Percentiles rank a stretch among this genome's conserved stretches.
Conservation (phyloP, 2,329 filamentous ascomycete genomes). For the Fusarium zealandicum region DNA sequence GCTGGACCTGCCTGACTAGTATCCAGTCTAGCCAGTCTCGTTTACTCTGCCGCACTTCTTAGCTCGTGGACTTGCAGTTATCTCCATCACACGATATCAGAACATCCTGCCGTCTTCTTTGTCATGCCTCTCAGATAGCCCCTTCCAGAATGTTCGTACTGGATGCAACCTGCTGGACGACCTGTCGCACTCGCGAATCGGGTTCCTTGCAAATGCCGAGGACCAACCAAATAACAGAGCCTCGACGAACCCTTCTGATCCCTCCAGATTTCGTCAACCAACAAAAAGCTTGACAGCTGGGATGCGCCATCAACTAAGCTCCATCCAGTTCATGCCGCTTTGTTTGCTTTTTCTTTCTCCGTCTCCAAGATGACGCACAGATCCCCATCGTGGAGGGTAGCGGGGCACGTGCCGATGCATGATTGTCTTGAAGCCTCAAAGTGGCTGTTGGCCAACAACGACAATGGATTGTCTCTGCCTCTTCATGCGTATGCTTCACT, state of each 20-base stretch:
- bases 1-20: too few species aligned
- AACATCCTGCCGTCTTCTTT: too few species aligned
- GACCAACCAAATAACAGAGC: background rate
- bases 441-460: background rate
- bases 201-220: background rate
- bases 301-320: constrained; percentile 1
- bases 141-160: too few species aligned
- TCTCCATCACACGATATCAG: too few species aligned
- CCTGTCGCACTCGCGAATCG: constrained; percentile 27
- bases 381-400: constrained; percentile 4
- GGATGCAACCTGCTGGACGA: background rate
- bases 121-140: too few species aligned
- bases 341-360: background rate
- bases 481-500: background rate
- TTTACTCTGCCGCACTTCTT: too few species aligned
- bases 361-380: constrained; percentile 17
- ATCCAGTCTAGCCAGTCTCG: too few species aligned
- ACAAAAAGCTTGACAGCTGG: too few species aligned
- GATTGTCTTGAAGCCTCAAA: too few species aligned
- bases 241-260: constrained; percentile 6
- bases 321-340: constrained; percentile 7
- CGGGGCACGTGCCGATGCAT: constrained; percentile 5
- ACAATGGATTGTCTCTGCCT: background rate
- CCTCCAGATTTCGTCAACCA: background rate
- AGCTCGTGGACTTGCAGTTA: too few species aligned